Percentiles rank a stretch among this genome's conserved stretches.
phyloP scores from a whole-genome alignment of 441 rosid genomes.

The Rhodomyrtus psidioides region DNA sequence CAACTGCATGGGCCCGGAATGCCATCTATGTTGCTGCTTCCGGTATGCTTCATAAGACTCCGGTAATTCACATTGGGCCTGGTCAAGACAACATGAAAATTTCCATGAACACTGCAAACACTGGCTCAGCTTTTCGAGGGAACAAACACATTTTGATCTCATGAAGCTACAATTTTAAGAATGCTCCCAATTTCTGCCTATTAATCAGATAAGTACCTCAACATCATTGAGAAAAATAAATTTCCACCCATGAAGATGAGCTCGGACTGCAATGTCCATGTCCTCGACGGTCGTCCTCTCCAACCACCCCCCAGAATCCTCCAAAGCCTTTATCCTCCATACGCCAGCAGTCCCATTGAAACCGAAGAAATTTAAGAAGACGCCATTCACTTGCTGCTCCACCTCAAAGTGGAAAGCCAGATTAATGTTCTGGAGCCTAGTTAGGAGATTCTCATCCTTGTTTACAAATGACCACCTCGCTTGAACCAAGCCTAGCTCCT shows the following conservation, averaged over 20 bases:
- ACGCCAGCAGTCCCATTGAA: constrained; percentile 19
- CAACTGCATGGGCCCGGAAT: constrained; percentile 10
- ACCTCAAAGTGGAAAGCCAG: constrained; percentile 16
- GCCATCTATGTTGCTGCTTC: constrained; percentile 3
- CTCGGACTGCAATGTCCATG: constrained; percentile 8
- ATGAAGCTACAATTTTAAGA: not conserved
- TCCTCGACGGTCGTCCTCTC: constrained; percentile 11
- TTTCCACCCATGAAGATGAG: constrained; percentile 11
- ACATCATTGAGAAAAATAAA: constrained; percentile 15
- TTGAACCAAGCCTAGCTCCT: constrained; percentile 12
- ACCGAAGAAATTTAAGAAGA: constrained; percentile 15
- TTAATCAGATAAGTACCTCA: constrained; percentile 2
- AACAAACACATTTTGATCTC: not conserved
- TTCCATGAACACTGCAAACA: not conserved
- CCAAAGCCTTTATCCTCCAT: constrained; percentile 17
- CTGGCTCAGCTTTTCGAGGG: not conserved
- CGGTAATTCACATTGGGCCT: not conserved
- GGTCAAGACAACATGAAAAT: not conserved
- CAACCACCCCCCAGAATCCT: constrained; percentile 15
- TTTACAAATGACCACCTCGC: constrained; percentile 17
- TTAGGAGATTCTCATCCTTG: constrained; percentile 14
- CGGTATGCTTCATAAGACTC: not conserved
- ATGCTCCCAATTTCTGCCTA: not conserved
- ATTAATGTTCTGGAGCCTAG: constrained; percentile 15
- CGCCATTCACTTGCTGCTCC: constrained; percentile 17